Conservation (phyloP, 805 yeast genomes). For the Hanseniaspora occidentalis region DNA sequence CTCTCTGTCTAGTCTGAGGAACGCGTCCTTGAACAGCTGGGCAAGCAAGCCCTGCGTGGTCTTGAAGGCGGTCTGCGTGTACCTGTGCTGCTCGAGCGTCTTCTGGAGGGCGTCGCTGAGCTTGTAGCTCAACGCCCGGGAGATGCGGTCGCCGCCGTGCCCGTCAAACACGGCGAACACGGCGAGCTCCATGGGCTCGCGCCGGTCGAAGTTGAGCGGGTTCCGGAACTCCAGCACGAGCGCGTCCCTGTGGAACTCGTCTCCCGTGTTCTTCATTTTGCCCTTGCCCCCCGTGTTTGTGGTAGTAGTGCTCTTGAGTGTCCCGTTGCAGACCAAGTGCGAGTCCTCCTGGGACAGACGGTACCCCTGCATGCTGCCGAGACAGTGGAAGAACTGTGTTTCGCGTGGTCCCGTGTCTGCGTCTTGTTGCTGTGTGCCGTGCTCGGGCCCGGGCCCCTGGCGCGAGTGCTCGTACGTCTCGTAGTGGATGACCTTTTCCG, state of each 20-base stretch:
- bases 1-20: conserved; percentile 33
- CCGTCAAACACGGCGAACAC: conserved; percentile 74
- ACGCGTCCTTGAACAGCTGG: conserved; percentile 31
- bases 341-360: conserved; percentile 69
- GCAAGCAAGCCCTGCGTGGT: conserved; percentile 26
- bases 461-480: conserved; percentile 24
- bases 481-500: conserved; percentile 48
- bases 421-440: neutral
- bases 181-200: conserved; percentile 18
- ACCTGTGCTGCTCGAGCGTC: conserved; percentile 4
- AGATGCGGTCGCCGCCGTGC: conserved; percentile 61
- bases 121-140: conserved; percentile 36
- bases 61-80: conserved; percentile 14
- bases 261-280: conserved; percentile 16
- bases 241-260: neutral
- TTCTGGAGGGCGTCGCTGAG: conserved; percentile 13
- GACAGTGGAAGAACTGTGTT: conserved; percentile 38
- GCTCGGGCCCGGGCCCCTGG: no score
- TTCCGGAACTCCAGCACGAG: neutral
- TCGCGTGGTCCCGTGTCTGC: conserved; percentile 7
- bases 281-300: conserved; percentile 14
- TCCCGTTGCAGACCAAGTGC: conserved; percentile 39
- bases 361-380: conserved; percentile 74
- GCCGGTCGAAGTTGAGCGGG: neutral
- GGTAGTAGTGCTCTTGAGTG: conserved; percentile 26